Percentiles rank a stretch among this genome's conserved stretches.
Conservation (phyloP, 768 basidiomycete genomes). For the Lanmaoa rubissima region DNA sequence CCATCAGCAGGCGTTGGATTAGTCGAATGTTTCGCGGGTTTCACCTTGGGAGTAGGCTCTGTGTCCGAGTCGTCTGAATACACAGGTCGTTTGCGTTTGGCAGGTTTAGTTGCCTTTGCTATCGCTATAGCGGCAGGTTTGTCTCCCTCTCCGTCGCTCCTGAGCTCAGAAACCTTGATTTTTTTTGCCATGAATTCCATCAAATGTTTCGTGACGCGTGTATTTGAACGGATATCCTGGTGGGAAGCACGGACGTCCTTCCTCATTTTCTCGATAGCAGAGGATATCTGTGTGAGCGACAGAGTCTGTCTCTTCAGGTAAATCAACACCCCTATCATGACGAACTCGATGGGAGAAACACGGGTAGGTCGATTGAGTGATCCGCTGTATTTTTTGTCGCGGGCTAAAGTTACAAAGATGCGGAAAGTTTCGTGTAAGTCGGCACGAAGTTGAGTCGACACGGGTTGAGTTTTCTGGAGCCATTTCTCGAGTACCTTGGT, state of each 20-base stretch:
- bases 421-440: constrained; percentile 34
- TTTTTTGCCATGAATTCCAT: constrained; percentile 31
- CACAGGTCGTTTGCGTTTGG: constrained; percentile 28
- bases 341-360: constrained; percentile 45
- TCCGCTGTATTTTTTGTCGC: constrained; percentile 30
- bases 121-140: constrained; percentile 23
- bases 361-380: constrained; percentile 36
- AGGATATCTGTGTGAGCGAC: constrained; percentile 41
- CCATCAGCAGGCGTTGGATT: constrained; percentile 4
- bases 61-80: constrained; percentile 26
- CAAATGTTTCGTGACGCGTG: constrained; percentile 35
- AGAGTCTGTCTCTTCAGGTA: constrained; percentile 32
- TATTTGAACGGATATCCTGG: constrained; percentile 41
- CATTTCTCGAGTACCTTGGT: constrained; percentile 37
- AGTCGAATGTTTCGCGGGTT: constrained; percentile 6
- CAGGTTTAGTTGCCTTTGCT: constrained; percentile 9
- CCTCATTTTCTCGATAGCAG: constrained; percentile 42
- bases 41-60: constrained; percentile 16
- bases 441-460: constrained; percentile 26
- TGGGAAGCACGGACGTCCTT: constrained; percentile 36
- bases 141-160: constrained; percentile 32
- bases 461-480: constrained; percentile 30
- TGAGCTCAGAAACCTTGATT: constrained; percentile 33
- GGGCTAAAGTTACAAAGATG: constrained; percentile 35
- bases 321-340: constrained; percentile 44